These are phyloP conservation scores for Neocallimastix lanati DNA, from an alignment of 192 early-diverging fungal species.

Conservation along the genomic window DNA sequence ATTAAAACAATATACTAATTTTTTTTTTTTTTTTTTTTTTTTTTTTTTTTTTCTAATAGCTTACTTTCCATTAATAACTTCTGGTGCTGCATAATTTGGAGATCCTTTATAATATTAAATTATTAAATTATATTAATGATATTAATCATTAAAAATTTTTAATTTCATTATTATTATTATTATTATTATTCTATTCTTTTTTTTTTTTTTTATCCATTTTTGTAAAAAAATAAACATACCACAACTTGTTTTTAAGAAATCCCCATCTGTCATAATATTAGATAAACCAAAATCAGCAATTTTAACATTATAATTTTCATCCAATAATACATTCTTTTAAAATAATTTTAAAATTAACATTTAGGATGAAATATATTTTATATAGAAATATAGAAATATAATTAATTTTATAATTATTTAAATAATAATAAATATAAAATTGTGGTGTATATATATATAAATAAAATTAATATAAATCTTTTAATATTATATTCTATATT, in stretches of 20 bases:
- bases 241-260: constrained; percentile 71
- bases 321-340: constrained; percentile 47
- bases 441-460: no score
- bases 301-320: constrained; percentile 82
- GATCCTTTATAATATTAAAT: not conserved
- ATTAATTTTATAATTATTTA: no score
- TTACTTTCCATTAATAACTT: constrained; percentile 69
- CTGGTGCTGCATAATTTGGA: constrained; percentile 18
- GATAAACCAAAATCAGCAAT: constrained; percentile 97
- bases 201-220: no score
- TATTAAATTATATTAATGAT: not conserved
- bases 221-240: constrained; percentile 64
- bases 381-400: no score
- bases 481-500: no score
- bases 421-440: no score
- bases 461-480: no score
- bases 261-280: constrained; percentile 72
- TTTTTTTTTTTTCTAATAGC: constrained; percentile 7
- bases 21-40: not conserved
- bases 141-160: constrained; percentile 6
- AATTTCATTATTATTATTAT: not conserved
- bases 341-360: not conserved
- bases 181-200: no score
- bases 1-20: not conserved
- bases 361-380: no score